These are phyloP conservation scores for Floccularia luteovirens DNA, from an alignment of 768 basidiomycete species.

Conservation along the genomic window DNA sequence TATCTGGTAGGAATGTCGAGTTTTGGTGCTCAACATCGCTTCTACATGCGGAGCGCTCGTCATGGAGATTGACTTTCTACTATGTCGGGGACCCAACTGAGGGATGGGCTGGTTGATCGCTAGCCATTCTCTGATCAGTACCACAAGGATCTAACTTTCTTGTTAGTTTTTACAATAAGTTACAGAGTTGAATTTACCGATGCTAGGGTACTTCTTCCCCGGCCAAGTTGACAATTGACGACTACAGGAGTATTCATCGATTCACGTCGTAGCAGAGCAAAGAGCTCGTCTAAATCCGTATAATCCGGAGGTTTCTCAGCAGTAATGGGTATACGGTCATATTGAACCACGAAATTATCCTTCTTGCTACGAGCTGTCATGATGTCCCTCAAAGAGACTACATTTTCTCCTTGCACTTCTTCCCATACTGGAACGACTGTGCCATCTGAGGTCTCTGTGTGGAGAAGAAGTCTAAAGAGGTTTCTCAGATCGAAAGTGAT, in stretches of 20 bases:
- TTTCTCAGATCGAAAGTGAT: neutral
- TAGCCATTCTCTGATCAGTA: slow-evolving; percentile 83
- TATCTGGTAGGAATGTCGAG: slow-evolving; percentile 69
- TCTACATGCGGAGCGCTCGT: slow-evolving; percentile 29
- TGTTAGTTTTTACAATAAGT: neutral
- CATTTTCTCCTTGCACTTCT: slow-evolving; percentile 62
- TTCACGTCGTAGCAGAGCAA: slow-evolving; percentile 69
- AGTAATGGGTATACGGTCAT: slow-evolving; percentile 87
- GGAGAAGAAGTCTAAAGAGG: slow-evolving; percentile 62
- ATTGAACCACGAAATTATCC: slow-evolving; percentile 59
- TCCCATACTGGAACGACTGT: slow-evolving; percentile 94
- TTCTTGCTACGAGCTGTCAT: slow-evolving; percentile 55
- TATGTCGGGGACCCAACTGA: slow-evolving; percentile 26
- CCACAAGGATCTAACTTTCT: slow-evolving; percentile 57
- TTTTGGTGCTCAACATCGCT: slow-evolving; percentile 16
- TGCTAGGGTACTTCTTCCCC: slow-evolving; percentile 88
- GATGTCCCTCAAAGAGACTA: slow-evolving; percentile 81
- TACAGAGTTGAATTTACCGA: slow-evolving; percentile 42
- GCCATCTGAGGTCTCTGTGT: slow-evolving; percentile 84
- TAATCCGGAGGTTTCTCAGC: slow-evolving; percentile 79
- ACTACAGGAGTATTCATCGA: slow-evolving; percentile 75
- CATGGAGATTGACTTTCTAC: slow-evolving; percentile 36
- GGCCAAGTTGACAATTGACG: slow-evolving; percentile 92
- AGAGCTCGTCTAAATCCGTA: slow-evolving; percentile 65
- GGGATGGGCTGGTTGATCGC: slow-evolving; percentile 31